Evolutionary conservation across 1,284 basidiomycete species (phyloP).

Genomic region (Macrocystidia cucumis): DNA sequence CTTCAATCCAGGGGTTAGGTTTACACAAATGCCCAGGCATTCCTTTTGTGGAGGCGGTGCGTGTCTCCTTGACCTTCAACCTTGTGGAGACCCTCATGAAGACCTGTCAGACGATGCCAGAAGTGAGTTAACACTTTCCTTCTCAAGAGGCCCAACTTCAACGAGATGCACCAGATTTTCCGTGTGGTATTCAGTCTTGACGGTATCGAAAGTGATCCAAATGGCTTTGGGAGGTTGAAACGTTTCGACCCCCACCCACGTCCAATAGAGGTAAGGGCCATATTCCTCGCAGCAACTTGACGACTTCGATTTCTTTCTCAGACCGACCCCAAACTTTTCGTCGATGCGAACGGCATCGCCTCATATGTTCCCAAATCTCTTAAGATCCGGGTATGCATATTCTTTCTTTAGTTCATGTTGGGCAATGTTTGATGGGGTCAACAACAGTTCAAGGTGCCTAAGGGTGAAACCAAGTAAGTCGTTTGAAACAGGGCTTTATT

Average conservation of each 20-base stretch:
- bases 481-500: too few relatives aligned
- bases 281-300: too few relatives aligned
- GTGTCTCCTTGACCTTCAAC: conserved; percentile 5
- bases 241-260: conserved; percentile 10
- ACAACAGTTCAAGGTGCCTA: too few relatives aligned
- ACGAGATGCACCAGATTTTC: conserved; percentile 19
- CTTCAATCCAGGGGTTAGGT: conserved; percentile 25
- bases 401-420: too few relatives aligned
- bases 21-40: conserved; percentile 28
- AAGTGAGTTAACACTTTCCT: conserved; percentile 4
- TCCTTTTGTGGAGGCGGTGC: conserved; percentile 24
- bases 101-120: conserved; percentile 11
- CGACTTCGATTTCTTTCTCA: too few relatives aligned
- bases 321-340: conserved; percentile 11
- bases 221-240: too few relatives aligned
- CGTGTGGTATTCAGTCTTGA: conserved; percentile 28
- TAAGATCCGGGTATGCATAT: conserved; percentile 9
- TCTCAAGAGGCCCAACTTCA: not conserved
- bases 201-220: conserved; percentile 23
- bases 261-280: conserved; percentile 6
- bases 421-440: too few relatives aligned
- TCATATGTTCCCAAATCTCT: conserved; percentile 11
- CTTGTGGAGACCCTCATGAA: not conserved
- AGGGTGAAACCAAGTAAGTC: too few relatives aligned
- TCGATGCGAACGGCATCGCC: conserved; percentile 9